Conservation (phyloP, 768 basidiomycete species). For the Lyophyllum decastes region DNA sequence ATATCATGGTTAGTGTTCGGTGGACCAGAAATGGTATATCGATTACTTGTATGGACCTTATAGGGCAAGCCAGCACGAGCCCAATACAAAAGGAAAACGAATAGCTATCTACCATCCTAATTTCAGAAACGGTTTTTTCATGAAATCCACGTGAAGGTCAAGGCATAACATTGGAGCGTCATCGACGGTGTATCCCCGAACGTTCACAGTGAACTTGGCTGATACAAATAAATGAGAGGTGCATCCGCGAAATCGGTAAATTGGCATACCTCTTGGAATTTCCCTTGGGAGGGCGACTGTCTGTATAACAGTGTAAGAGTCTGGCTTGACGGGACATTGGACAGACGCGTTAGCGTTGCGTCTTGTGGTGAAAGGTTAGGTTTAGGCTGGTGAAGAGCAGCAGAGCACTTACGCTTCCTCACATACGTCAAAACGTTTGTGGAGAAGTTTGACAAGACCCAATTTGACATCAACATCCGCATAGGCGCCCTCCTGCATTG, state of each 20-base stretch:
- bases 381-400: background rate
- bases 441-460: conserved; percentile 88
- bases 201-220: conserved; percentile 85
- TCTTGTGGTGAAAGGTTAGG: conserved; percentile 38
- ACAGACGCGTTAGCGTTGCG: conserved; percentile 72
- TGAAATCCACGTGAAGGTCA: conserved; percentile 78
- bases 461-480: conserved; percentile 91
- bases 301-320: conserved; percentile 72
- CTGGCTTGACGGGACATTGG: conserved; percentile 82
- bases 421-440: conserved; percentile 85
- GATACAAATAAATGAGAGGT: conserved; percentile 6
- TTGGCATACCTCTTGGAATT: conserved; percentile 72
- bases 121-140: conserved; percentile 41
- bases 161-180: conserved; percentile 83
- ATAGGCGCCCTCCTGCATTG: conserved; percentile 79
- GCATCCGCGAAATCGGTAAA: background rate
- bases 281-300: conserved; percentile 88
- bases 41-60: background rate
- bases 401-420: conserved; percentile 81
- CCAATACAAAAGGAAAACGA: background rate
- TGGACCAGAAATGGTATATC: background rate
- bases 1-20: background rate
- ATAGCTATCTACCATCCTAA: conserved; percentile 29
- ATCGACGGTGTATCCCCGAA: conserved; percentile 67
- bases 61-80: background rate